phyloP scores from a whole-genome alignment of 305 asterid genomes.

The Coffea humblotiana region DNA sequence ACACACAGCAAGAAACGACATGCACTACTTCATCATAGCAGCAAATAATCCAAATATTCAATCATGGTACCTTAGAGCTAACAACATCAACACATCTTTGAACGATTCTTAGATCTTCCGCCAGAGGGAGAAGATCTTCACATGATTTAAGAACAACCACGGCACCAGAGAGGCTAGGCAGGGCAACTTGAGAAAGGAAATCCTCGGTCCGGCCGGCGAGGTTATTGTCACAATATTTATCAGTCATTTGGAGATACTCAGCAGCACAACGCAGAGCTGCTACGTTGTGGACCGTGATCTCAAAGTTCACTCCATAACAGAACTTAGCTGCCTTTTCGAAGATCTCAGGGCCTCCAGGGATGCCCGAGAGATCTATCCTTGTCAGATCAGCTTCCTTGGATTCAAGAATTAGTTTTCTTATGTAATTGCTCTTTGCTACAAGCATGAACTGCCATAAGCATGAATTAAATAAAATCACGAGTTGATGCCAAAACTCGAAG shows the following conservation, averaged over 20 bases:
- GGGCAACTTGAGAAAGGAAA: conserved; percentile 75
- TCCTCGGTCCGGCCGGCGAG: conserved; percentile 84
- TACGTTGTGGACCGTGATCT: conserved; percentile 89
- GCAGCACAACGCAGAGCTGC: conserved; percentile 93
- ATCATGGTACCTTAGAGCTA: conserved; percentile 59
- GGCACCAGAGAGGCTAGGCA: conserved; percentile 82
- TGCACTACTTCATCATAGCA: too few species aligned
- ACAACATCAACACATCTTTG: conserved; percentile 74
- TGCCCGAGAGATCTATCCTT: conserved; percentile 60
- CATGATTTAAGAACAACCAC: conserved; percentile 81
- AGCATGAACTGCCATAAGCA: conserved; percentile 68
- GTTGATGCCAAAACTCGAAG: background rate
- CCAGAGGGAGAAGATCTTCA: conserved; percentile 82
- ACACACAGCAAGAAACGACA: too few species aligned
- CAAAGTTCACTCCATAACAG: conserved; percentile 95
- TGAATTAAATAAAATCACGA: background rate
- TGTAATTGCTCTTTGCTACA: conserved; percentile 85
- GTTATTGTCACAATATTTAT: conserved; percentile 66
- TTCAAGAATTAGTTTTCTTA: conserved; percentile 70
- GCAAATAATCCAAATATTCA: too few species aligned
- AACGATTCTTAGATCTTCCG: conserved; percentile 69
- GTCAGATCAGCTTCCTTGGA: conserved; percentile 61
- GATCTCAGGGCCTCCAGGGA: conserved; percentile 90
- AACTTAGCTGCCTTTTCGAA: conserved; percentile 91
- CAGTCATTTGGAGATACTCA: conserved; percentile 87